Conservation (phyloP, 768 basidiomycete genomes). For the Boletus speciosus region DNA sequence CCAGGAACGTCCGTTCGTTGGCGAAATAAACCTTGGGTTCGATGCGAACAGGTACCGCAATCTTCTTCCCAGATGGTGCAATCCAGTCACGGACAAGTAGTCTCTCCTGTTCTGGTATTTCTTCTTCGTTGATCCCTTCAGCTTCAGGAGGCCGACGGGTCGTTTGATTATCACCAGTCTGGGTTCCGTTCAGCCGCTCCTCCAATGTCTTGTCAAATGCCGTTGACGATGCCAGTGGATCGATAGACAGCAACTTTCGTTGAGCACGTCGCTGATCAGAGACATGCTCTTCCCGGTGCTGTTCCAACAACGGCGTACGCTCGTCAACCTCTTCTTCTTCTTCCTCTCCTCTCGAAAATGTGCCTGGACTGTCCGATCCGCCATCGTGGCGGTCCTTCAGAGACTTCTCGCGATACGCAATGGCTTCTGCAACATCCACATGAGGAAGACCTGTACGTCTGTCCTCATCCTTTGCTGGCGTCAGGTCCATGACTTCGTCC, state of each 20-base stretch:
- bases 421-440: conserved; percentile 76
- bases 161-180: conserved; percentile 21
- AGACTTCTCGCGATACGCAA: conserved; percentile 80
- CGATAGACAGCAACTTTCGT: conserved; percentile 56
- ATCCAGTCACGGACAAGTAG: conserved; percentile 64
- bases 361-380: conserved; percentile 4
- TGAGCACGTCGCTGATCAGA: conserved; percentile 12
- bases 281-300: conserved; percentile 22
- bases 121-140: conserved; percentile 36
- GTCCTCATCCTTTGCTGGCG: conserved; percentile 77
- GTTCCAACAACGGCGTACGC: conserved; percentile 38
- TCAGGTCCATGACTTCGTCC: conserved; percentile 67
- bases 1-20: conserved; percentile 89
- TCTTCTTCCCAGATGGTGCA: conserved; percentile 84
- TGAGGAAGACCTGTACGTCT: conserved; percentile 73
- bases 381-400: conserved; percentile 46
- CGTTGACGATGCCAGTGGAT: conserved; percentile 81
- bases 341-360: conserved; percentile 21
- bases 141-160: conserved; percentile 23
- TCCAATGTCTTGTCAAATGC: conserved; percentile 83
- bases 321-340: conserved; percentile 31
- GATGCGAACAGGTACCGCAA: conserved; percentile 91
- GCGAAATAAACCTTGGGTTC: conserved; percentile 99
- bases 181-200: conserved; percentile 50
- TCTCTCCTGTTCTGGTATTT: conserved; percentile 45